Percentiles rank a stretch among this genome's conserved stretches.
phyloP scores from a whole-genome alignment of 176 grass and related monocot species.

The Oryza meyeriana region DNA sequence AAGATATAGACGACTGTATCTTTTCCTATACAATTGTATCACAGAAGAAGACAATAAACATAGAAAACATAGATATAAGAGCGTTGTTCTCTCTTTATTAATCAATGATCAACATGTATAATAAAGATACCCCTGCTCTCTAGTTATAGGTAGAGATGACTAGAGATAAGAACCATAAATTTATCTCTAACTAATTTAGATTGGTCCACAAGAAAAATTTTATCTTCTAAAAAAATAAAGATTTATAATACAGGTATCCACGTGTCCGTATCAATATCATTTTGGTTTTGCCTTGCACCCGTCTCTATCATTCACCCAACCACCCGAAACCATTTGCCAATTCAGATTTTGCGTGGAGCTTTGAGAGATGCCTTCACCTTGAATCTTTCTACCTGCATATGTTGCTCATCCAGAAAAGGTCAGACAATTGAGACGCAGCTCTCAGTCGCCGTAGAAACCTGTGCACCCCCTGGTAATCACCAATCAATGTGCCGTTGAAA shows the following conservation, averaged over 20 bases:
- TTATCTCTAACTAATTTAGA: too few species aligned
- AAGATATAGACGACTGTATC: too few species aligned
- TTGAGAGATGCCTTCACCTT: not conserved
- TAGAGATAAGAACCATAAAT: too few species aligned
- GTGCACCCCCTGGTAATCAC: not conserved
- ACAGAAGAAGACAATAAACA: too few species aligned
- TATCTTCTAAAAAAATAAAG: too few species aligned
- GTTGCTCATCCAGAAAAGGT: not conserved
- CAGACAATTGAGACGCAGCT: not conserved
- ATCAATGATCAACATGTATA: too few species aligned
- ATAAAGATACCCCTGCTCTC: too few species aligned
- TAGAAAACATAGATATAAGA: too few species aligned
- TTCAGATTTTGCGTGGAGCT: not conserved
- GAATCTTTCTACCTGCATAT: not conserved
- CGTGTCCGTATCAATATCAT: not conserved
- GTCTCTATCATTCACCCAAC: not conserved
- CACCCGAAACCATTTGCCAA: not conserved
- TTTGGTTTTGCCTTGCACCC: not conserved
- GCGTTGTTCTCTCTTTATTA: too few species aligned
- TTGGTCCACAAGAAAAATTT: too few species aligned
- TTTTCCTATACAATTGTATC: too few species aligned
- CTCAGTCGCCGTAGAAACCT: not conserved
- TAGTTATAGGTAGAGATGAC: too few species aligned
- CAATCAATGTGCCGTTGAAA: conserved; percentile 7
- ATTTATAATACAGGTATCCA: not conserved